Percentiles rank a stretch among this genome's conserved stretches.
Conservation (phyloP, 306 rosid genomes). For the Pueraria montana region DNA sequence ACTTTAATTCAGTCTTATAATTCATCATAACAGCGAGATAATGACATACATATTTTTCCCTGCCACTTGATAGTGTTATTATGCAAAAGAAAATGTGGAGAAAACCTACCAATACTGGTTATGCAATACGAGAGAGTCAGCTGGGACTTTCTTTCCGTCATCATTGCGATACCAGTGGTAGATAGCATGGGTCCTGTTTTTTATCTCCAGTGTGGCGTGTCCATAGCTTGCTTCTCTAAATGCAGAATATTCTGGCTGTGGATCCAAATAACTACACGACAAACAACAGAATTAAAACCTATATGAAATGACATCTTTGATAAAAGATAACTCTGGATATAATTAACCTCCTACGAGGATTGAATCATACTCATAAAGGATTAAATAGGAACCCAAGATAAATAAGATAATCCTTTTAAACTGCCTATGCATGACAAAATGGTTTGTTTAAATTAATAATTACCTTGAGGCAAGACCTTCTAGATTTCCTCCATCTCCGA, state of each 20-base stretch:
- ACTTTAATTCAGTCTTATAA: too few species aligned
- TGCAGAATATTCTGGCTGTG: conserved; percentile 96
- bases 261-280: conserved; percentile 71
- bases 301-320: neutral
- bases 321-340: too few species aligned
- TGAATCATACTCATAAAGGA: conserved; percentile 8
- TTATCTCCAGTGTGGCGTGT: conserved; percentile 87
- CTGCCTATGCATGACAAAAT: neutral
- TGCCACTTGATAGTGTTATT: too few species aligned
- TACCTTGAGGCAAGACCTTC: conserved; percentile 98
- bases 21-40: too few species aligned
- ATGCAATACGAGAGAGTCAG: conserved; percentile 72
- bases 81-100: conserved; percentile 37
- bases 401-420: neutral
- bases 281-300: conserved; percentile 44
- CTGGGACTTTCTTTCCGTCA: conserved; percentile 78
- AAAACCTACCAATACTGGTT: conserved; percentile 88
- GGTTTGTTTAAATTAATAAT: too few species aligned
- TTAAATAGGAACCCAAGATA: neutral
- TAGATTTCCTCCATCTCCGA: conserved; percentile 98
- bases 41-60: too few species aligned
- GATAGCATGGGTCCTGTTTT: conserved; percentile 86
- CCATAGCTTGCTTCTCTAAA: conserved; percentile 97
- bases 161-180: conserved; percentile 99
- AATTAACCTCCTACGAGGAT: neutral